Evolutionary conservation across 108 stramenopile genomes (phyloP), one percentile per base, ranked within the genome.

Genomic region (Cylindrotheca closterium): DNA sequence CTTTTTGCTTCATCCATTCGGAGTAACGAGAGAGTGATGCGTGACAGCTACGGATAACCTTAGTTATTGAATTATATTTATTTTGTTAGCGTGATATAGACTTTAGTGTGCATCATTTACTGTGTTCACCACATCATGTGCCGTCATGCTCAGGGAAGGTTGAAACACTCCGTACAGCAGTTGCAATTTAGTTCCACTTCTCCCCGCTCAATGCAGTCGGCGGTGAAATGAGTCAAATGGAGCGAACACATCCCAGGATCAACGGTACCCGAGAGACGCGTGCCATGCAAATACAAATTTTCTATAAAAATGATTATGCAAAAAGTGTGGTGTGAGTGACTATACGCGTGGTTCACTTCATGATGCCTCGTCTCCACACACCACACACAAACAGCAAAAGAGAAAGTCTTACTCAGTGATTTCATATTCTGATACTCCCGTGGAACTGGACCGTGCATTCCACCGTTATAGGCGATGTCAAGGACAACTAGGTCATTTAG

Each of bases 381-480:
- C 60, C n/a, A 27, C 5, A 10, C 47, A 48, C 1, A 61, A 42
- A n/a, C n/a, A n/a, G n/a, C n/a, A 3, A 17, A 31, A 18, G 21
- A 42, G 5, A 48, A 37, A 3, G 25, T 55, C 61, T 63, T 54
- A 53, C 64, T 23, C 52, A 65, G 31, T 4, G 53, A 54, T 4
- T 54, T 45, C 45, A 71, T 30, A 1, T 34, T 23, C 15, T 56
- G 47, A 2, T 47, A 62, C 30, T 71, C 70, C 4, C 26, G 55
- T 2, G 70, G 70, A 51, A 71, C 23, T 10, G 55, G 30, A 1
- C 70, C 70, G 21, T 42, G 28, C 4, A 63, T 63, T 23, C 59
- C 34, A 4, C 30, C 4, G 49, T 77, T 80, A 3, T 58, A 56
- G 18, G 60, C 47, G 27, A 79, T 58, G 30, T 63, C 58, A 32